A percentile compares a stretch with the other conserved stretches of the same genome.
Evolutionary conservation across 129 eudicot species (phyloP).

Genomic region (Deinandra increscens): DNA sequence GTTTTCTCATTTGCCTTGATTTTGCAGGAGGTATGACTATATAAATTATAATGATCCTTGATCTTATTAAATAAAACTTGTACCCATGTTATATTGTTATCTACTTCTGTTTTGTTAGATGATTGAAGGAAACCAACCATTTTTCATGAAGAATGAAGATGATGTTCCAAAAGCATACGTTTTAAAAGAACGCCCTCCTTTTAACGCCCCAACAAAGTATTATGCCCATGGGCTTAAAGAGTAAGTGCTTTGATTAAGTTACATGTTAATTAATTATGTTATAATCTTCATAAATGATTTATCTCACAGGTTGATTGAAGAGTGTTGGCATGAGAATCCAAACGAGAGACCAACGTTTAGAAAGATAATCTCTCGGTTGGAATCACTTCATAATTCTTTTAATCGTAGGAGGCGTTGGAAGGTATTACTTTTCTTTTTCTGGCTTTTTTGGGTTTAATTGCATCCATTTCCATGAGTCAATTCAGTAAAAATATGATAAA

Average conservation of each 20-base stretch:
- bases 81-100: neutral
- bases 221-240: constrained; percentile 84
- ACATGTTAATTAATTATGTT: constrained; percentile 1
- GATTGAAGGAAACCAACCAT: constrained; percentile 95
- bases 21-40: constrained; percentile 76
- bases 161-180: constrained; percentile 73
- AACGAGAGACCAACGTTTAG: constrained; percentile 71
- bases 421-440: constrained; percentile 36
- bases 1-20: constrained; percentile 92
- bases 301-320: constrained; percentile 60
- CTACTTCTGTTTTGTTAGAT: constrained; percentile 44
- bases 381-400: constrained; percentile 45
- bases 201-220: constrained; percentile 59
- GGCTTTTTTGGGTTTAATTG: neutral
- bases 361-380: constrained; percentile 71
- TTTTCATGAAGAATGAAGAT: constrained; percentile 47
- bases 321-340: constrained; percentile 89
- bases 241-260: constrained; percentile 39
- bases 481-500: neutral
- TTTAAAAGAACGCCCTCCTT: constrained; percentile 83
- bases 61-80: neutral
- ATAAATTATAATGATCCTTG: constrained; percentile 19
- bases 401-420: constrained; percentile 70
- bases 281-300: neutral
- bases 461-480: neutral